phyloP scores from a whole-genome alignment of 371 early-diverging fungal species.

The Mucor piriformis region DNA sequence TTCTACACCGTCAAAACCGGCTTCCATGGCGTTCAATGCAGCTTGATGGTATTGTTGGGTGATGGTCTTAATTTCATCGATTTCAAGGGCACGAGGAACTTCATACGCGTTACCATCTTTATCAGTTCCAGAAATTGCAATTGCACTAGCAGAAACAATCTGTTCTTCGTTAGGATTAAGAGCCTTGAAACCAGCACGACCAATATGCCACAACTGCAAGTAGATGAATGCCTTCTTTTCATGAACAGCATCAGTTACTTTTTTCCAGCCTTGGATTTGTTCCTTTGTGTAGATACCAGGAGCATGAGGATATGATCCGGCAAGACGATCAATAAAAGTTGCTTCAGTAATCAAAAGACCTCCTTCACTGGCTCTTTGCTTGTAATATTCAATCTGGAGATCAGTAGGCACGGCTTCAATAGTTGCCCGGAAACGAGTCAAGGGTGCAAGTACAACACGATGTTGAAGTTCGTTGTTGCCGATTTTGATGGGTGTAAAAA shows the following conservation, averaged over 20 bases:
- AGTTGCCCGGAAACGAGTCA: conserved; percentile 49
- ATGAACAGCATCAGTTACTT: conserved; percentile 59
- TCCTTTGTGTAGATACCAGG: conserved; percentile 49
- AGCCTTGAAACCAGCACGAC: conserved; percentile 14
- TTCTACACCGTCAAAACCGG: conserved; percentile 71
- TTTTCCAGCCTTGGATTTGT: conserved; percentile 60
- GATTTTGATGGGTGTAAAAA: conserved; percentile 28
- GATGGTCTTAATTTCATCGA: conserved; percentile 62
- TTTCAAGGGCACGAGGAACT: conserved; percentile 52
- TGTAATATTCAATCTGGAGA: conserved; percentile 55
- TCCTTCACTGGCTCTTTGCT: conserved; percentile 58
- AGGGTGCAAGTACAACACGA: conserved; percentile 58
- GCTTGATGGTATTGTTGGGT: conserved; percentile 63
- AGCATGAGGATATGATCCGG: conserved; percentile 34
- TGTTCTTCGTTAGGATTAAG: conserved; percentile 7
- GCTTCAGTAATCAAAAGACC: conserved; percentile 64
- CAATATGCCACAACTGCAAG: conserved; percentile 57
- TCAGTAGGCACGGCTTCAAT: conserved; percentile 41
- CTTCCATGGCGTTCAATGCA: conserved; percentile 38
- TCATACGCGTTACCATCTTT: conserved; percentile 3
- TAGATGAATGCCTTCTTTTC: conserved; percentile 49
- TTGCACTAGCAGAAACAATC: conserved; percentile 11
- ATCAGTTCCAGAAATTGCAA: not conserved
- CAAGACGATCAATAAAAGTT: conserved; percentile 44
- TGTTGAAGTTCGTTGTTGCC: conserved; percentile 40